Evolutionary conservation across 306 rosid species (phyloP).

Genomic region (Begonia loranthoides): DNA sequence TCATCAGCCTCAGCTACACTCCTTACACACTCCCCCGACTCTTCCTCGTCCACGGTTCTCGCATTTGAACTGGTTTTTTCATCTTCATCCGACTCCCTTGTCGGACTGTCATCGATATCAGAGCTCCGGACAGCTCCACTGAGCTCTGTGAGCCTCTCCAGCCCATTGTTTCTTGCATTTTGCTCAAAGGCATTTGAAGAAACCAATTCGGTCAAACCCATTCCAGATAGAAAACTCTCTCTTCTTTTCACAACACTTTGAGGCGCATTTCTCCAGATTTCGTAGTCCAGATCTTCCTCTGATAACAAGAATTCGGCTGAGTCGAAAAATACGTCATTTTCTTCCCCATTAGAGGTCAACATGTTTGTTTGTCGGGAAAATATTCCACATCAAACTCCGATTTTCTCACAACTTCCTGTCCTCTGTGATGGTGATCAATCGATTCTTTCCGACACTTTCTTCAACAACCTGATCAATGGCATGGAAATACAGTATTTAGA

Average conservation of each 20-base stretch:
- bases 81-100: slow-evolving; percentile 2
- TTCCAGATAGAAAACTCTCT: slow-evolving; percentile 33
- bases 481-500: no score
- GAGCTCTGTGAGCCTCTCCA: slow-evolving; percentile 32
- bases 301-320: slow-evolving; percentile 36
- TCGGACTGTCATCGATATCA: slow-evolving; percentile 4
- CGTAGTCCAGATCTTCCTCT: slow-evolving; percentile 31
- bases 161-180: slow-evolving; percentile 14
- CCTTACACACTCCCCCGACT: neutral
- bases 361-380: slow-evolving; percentile 26
- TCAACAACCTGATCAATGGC: no score
- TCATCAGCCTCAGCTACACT: slow-evolving; percentile 16
- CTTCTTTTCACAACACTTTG: slow-evolving; percentile 62
- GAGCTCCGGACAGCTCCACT: slow-evolving; percentile 29
- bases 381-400: no score
- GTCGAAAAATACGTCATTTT: slow-evolving; percentile 62
- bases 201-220: slow-evolving; percentile 33
- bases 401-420: no score
- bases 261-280: slow-evolving; percentile 68
- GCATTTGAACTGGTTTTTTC: no score
- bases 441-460: no score
- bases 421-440: no score
- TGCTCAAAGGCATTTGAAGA: slow-evolving; percentile 16
- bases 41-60: neutral
- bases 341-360: slow-evolving; percentile 52